Percentiles rank a stretch among this genome's conserved stretches.
phyloP scores from a whole-genome alignment of 148 eudicot species.

The Rhododendron ovatum region DNA sequence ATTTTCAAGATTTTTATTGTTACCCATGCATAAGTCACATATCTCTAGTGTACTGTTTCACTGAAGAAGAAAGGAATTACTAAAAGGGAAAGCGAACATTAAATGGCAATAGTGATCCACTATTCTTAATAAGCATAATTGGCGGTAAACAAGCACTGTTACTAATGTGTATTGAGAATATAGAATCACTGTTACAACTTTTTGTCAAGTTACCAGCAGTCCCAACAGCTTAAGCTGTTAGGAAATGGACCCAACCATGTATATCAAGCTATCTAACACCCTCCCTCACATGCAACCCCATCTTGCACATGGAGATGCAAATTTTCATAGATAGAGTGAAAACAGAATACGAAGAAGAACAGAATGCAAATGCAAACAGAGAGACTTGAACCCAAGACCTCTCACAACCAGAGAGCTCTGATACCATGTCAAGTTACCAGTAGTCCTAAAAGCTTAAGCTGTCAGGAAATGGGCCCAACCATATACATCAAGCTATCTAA shows the following conservation, averaged over 20 bases:
- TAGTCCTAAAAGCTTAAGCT: not conserved
- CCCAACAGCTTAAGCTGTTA: not conserved
- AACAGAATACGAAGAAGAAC: no score
- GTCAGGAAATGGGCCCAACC: not conserved
- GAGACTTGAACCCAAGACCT: no score
- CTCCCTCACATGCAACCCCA: no score
- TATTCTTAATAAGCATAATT: not conserved
- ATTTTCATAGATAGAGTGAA: no score
- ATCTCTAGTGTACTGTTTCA: not conserved
- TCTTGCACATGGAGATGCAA: no score
- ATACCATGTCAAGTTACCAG: not conserved
- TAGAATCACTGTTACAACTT: not conserved
- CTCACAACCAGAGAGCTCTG: no score
- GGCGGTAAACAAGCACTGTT: not conserved
- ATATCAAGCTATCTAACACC: not conserved
- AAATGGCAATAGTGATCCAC: not conserved
- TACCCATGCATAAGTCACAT: not conserved
- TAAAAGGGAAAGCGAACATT: not conserved
- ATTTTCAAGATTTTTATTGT: not conserved
- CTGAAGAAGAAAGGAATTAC: not conserved
- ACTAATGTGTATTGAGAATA: not conserved
- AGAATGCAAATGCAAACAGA: no score
- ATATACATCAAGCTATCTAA: no score
- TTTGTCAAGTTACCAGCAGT: not conserved
- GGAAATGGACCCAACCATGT: not conserved